phyloP scores from a whole-genome alignment of 129 eudicot genomes.

The Mikania micrantha region DNA sequence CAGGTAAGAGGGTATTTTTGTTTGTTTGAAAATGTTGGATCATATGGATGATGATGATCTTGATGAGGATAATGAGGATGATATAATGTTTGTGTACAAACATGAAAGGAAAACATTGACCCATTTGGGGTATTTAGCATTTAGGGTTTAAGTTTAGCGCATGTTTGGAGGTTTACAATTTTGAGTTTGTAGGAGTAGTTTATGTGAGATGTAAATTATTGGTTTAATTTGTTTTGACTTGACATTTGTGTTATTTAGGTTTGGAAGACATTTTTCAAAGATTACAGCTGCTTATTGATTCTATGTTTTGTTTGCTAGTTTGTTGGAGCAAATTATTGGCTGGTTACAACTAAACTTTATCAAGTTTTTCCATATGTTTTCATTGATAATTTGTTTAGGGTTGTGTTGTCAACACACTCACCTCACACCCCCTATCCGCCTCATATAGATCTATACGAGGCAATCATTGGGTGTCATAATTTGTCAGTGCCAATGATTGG shows the following conservation, averaged over 20 bases:
- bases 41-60: constrained; percentile 9
- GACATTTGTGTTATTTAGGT: constrained; percentile 17
- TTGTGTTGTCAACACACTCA: too few species aligned
- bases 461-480: too few species aligned
- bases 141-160: constrained; percentile 32
- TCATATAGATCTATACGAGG: too few species aligned
- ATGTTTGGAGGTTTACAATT: constrained; percentile 20
- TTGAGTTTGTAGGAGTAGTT: constrained; percentile 34
- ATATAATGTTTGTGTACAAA: constrained; percentile 27
- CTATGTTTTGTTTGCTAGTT: background rate
- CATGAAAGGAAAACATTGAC: constrained; percentile 11
- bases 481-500: too few species aligned
- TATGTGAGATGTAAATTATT: constrained; percentile 35
- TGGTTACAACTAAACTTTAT: too few species aligned
- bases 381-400: too few species aligned
- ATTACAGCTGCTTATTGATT: background rate
- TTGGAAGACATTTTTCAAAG: background rate
- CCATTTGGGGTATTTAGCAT: constrained; percentile 20
- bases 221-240: constrained; percentile 5
- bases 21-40: constrained; percentile 24
- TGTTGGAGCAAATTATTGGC: background rate
- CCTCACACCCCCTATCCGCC: too few species aligned
- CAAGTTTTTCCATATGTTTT: too few species aligned
- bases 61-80: too few species aligned
- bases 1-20: constrained; percentile 28